Base-by-base conservation (phyloP, 257 asterid genomes). In the Gardenia jasminoides region DNA sequence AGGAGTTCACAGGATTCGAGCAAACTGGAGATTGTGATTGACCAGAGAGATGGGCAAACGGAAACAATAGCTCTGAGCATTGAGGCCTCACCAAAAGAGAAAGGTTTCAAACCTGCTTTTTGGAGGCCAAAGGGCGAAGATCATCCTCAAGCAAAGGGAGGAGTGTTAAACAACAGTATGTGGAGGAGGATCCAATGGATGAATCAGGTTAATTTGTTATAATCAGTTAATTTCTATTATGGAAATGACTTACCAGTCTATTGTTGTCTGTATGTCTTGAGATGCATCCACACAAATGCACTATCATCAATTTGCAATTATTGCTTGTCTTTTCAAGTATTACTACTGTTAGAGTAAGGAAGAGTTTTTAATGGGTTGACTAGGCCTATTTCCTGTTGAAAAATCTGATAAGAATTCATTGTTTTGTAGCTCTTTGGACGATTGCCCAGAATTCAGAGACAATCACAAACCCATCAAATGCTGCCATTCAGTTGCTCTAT, bases 61-160 rank as follows among this genome's bases (percentile, higher is more conserved):
- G 77, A 87, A 79, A 84, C 82, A 64, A 12, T 78, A 73, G 44
- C 56, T 10, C 46, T 70, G 77, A 70, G 33, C 44, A 44, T 78
- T 70, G 93, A 88, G 83, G 82, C 80, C 67, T 90, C 95, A 50
- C 93, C 95, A 10, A 88, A 88, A 67, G 94, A 90, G 81, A 92
- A 90, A 83, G 91, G 89, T 16, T 87, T 81, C 17, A 89, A 82
- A 70, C 88, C 89, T 77, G 79, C 79, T 54, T 87, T 81, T 83
- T 83, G 90, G 91, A 87, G 89, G 74, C 76, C 76, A 12, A 74
- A 84, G 50, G 72, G 80, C 15, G 88, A 80, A 72, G 84, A 80
- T 39, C 76, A 77, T 80, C 70, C 76, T 50, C 81, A 83, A 80
- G 86, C 89, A 61, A 88, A 74, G 83, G 88, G 81, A 70, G 78